phyloP scores from a whole-genome alignment of 2,329 filamentous ascomycete species.

The Scopulariopsis brevicaulis region DNA sequence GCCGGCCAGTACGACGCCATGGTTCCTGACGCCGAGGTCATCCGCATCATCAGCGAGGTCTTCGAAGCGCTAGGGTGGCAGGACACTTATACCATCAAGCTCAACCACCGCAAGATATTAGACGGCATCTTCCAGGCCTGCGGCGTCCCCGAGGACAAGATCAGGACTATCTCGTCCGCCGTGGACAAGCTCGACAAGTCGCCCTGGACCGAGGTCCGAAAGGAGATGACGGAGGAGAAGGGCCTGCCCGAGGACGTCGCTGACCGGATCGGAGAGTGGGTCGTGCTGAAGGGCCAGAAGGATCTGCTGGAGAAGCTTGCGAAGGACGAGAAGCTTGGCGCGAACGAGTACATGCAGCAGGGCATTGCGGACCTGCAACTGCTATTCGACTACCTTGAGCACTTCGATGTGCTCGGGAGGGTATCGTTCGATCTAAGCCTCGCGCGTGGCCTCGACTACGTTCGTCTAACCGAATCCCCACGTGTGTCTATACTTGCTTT shows the following conservation, averaged over 20 bases:
- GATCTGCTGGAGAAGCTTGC: constrained; percentile 64
- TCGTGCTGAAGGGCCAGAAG: constrained; percentile 62
- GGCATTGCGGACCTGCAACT: constrained; percentile 73
- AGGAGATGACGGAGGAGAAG: constrained; percentile 91
- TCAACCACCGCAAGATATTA: constrained; percentile 90
- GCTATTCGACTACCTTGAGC: constrained; percentile 72
- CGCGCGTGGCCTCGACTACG: constrained; percentile 68
- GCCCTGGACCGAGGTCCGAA: constrained; percentile 71
- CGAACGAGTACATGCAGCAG: constrained; percentile 64
- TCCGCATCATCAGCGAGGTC: constrained; percentile 57
- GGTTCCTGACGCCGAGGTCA: constrained; percentile 83
- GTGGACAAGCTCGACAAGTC: constrained; percentile 90
- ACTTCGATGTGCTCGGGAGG: constrained; percentile 58
- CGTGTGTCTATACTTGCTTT: neutral
- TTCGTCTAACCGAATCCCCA: neutral
- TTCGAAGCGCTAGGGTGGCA: constrained; percentile 22
- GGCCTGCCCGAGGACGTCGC: constrained; percentile 66
- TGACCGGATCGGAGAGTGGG: constrained; percentile 78
- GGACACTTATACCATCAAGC: constrained; percentile 64
- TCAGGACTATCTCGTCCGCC: constrained; percentile 79
- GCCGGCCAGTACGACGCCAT: constrained; percentile 80
- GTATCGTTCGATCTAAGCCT: constrained; percentile 86
- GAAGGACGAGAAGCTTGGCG: constrained; percentile 53
- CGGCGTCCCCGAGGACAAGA: constrained; percentile 78
- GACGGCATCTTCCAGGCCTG: constrained; percentile 88